Percentiles rank a stretch among this genome's conserved stretches.
Evolutionary conservation across 768 basidiomycete species (phyloP).

Genomic region (Leucogyrophana mollusca): DNA sequence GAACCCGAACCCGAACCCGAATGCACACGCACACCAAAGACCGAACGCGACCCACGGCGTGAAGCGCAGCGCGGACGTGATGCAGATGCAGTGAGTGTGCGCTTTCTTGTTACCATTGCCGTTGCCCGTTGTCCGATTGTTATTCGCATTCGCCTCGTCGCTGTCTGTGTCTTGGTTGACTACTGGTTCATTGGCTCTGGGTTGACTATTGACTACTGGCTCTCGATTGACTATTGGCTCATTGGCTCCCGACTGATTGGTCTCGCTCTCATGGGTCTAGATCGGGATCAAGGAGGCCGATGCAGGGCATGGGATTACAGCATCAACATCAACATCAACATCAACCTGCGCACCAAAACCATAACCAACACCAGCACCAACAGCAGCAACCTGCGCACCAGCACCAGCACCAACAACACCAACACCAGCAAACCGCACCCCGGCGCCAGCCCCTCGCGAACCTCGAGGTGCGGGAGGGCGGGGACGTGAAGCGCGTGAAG

Average conservation of each 20-base stretch:
- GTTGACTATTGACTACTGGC: no score
- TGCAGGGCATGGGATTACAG: constrained; percentile 40
- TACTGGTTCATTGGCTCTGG: no score
- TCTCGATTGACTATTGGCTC: no score
- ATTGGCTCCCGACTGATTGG: no score
- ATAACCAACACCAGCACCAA: constrained; percentile 41
- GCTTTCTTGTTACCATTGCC: constrained; percentile 9
- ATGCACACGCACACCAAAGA: no score
- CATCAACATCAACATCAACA: constrained; percentile 29
- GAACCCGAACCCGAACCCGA: no score
- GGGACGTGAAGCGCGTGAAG: constrained; percentile 46
- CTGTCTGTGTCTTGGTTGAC: no score
- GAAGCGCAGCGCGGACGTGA: constrained; percentile 34
- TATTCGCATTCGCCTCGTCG: no score
- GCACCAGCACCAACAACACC: constrained; percentile 40
- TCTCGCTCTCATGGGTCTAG: constrained; percentile 21
- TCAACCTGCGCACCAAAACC: no score
- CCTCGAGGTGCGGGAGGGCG: constrained; percentile 37
- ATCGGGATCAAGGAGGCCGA: constrained; percentile 18
- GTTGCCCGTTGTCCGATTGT: neutral
- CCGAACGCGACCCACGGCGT: constrained; percentile 14
- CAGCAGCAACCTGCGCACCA: constrained; percentile 43
- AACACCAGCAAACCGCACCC: constrained; percentile 38
- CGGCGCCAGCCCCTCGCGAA: constrained; percentile 29
- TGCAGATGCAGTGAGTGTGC: constrained; percentile 33